Conservation (phyloP, 768 basidiomycete genomes). For the Tubosaeta sp. region DNA sequence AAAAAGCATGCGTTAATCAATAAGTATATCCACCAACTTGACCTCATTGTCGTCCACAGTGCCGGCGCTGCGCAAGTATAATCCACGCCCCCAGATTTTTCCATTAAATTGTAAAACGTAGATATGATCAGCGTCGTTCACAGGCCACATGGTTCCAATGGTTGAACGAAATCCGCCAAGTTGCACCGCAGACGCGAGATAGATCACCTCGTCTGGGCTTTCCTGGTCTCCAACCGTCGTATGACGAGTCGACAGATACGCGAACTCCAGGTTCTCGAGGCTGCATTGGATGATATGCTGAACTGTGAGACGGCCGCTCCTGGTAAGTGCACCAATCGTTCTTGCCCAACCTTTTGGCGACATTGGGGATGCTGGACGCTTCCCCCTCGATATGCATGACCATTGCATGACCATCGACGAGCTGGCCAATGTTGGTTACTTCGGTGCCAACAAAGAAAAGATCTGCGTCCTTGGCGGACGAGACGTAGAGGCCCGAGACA, state of each 20-base stretch:
- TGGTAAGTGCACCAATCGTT: not conserved
- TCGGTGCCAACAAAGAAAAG: not conserved
- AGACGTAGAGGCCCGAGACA: not conserved
- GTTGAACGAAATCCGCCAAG: not conserved
- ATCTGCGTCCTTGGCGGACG: not conserved
- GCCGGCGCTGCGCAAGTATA: too few species aligned
- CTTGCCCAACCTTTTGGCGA: not conserved
- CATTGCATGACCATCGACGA: not conserved
- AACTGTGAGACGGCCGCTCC: not conserved
- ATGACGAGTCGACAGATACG: not conserved
- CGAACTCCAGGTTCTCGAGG: not conserved
- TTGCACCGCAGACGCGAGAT: not conserved
- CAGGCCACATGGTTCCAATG: not conserved
- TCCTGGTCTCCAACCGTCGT: not conserved
- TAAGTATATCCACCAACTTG: too few species aligned
- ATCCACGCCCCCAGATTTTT: too few species aligned
- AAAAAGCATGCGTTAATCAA: too few species aligned
- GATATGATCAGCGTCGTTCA: not conserved
- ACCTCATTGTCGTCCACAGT: too few species aligned
- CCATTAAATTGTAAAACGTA: too few species aligned
- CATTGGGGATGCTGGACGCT: not conserved
- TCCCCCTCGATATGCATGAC: not conserved
- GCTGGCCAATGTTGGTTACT: not conserved
- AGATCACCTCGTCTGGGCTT: not conserved
- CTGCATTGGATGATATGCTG: not conserved